Base-by-base conservation (phyloP, 352 stramenopile genomes). In the Phytophthora citrophthora region DNA sequence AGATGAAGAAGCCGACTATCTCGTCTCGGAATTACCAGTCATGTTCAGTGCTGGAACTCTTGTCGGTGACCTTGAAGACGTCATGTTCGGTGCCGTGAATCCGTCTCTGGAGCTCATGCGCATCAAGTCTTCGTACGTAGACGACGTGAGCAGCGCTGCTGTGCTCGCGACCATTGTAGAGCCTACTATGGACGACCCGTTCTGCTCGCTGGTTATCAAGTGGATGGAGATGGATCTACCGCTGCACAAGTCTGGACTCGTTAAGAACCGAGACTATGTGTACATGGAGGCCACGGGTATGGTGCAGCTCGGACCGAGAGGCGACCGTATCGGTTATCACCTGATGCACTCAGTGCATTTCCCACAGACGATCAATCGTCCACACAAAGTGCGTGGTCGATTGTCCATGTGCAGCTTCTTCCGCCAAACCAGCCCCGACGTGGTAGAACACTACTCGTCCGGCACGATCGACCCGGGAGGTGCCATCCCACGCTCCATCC, bases 271-370 rank as follows among this genome's bases (percentile, higher is more conserved):
- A 38, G 77, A 87, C 58, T 79, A 67, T 43, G 47, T 87, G 5
- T 84, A 79, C 54, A 58, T 87, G 36, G 72, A 87, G 49, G 74
- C 76, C 53, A 86, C 69, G 0, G 77, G 77, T 3, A 71, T 83
- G 45, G 67, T 79, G 27, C 56, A 73, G 23, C 65, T 77, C 9
- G 47, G 60, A 1, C 45, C 47, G 0, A 61, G 64, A n/a, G 79
- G 79, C 12, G 77, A 89, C 60, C 74, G 62, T 10, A 72, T 89
- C 39, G 77, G 77, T n/a, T 89, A 83, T 57, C 72, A 87, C 45
- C 54, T 89, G 27, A 44, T 81, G 36, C 83, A 90, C 68, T 89
- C 80, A 34, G 68, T 91, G 24, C 65, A 85, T 15, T 77, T 90
- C 31, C 70, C 65, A 2, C 65, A 74, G 53, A 74, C 66, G 23